Conservation (phyloP, 305 asterid genomes). For the Fraxinus baroniana region DNA sequence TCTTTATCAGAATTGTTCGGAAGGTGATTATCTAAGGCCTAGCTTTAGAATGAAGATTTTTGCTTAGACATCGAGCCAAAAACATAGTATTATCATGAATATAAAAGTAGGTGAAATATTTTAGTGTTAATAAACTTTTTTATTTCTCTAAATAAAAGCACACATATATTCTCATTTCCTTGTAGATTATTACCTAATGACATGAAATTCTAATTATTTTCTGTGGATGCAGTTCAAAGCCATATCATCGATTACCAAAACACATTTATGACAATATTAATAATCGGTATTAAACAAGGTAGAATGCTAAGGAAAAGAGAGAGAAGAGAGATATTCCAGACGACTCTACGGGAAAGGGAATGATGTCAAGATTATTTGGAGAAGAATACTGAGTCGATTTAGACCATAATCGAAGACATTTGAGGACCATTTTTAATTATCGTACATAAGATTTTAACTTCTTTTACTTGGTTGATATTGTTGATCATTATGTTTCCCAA, state of each 20-base stretch:
- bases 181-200: not conserved
- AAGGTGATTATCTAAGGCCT: not conserved
- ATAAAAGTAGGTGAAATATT: not conserved
- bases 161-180: not conserved
- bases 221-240: not conserved
- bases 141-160: not conserved
- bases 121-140: not conserved
- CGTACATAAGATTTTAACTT: not conserved
- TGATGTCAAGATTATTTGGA: not conserved
- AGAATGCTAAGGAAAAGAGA: not conserved
- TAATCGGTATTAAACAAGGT: not conserved
- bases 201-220: not conserved
- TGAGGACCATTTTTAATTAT: not conserved
- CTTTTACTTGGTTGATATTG: not conserved
- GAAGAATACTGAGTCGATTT: not conserved
- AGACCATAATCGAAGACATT: not conserved
- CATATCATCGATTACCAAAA: not conserved
- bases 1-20: not conserved
- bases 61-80: not conserved
- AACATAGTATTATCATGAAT: not conserved
- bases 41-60: not conserved
- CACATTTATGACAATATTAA: not conserved
- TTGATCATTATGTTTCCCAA: not conserved
- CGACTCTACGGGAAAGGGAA: not conserved
- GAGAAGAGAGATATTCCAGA: not conserved